These are phyloP conservation scores for Talaromyces amestolkiae DNA, from an alignment of 2,329 filamentous ascomycete species.

Conservation along the genomic window DNA sequence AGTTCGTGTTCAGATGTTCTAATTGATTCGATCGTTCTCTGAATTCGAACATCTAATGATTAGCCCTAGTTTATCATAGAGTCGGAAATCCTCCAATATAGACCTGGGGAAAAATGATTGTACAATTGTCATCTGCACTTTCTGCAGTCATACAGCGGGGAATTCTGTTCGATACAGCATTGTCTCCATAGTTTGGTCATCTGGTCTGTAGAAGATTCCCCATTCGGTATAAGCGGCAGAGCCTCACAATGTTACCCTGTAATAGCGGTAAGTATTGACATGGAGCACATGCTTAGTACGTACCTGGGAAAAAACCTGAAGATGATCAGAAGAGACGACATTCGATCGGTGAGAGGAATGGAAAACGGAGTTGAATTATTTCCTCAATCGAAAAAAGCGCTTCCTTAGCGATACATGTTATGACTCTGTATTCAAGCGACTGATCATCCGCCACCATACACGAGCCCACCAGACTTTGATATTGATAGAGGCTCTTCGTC, in stretches of 20 bases:
- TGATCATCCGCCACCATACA: not conserved
- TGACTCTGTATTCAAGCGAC: not conserved
- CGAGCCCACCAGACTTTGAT: not conserved
- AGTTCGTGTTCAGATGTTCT: not conserved
- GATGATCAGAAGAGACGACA: not conserved
- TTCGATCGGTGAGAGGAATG: not conserved
- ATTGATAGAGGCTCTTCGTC: not conserved
- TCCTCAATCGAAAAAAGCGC: too few species aligned
- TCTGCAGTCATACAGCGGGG: not conserved
- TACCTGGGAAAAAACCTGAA: not conserved
- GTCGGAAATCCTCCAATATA: too few species aligned
- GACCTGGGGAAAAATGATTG: too few species aligned
- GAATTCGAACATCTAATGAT: not conserved
- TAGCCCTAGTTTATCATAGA: not conserved
- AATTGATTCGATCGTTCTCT: not conserved
- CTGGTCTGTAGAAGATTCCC: not conserved
- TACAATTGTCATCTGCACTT: too few species aligned
- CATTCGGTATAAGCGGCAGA: not conserved
- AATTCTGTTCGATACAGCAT: not conserved
- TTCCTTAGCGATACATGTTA: not conserved
- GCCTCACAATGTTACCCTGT: conserved; percentile 1
- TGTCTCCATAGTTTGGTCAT: not conserved
- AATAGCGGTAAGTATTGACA: not conserved
- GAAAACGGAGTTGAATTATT: not conserved
- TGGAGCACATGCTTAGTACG: not conserved